A percentile compares a stretch with the other conserved stretches of the same genome.
These are phyloP conservation scores for Eucalyptus paniculata DNA, from an alignment of 345 rosid genomes.

Conservation along the genomic window DNA sequence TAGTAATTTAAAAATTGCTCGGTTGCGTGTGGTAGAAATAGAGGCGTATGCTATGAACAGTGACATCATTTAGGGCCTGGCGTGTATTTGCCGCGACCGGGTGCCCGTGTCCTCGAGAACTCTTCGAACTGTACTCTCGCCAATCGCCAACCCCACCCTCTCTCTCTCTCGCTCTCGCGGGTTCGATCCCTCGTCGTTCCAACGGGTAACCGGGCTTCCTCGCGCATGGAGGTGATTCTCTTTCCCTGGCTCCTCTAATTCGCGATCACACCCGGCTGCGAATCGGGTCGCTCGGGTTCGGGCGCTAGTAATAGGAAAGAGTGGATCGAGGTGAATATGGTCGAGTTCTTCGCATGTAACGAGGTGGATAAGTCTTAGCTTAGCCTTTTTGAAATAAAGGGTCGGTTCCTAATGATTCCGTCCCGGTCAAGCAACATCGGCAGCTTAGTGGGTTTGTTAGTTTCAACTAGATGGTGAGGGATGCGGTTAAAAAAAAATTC, in stretches of 20 bases:
- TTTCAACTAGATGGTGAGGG: not conserved
- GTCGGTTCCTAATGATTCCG: not conserved
- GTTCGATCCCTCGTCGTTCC: not conserved
- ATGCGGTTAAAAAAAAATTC: not conserved
- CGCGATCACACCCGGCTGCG: not conserved
- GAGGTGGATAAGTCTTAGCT: not conserved
- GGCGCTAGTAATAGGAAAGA: not conserved
- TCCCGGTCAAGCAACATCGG: not conserved
- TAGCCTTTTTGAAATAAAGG: not conserved
- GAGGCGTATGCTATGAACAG: not conserved
- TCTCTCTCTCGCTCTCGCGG: not conserved
- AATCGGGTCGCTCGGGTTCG: not conserved
- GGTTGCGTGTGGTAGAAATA: too few relatives aligned
- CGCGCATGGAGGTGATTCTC: slow-evolving; percentile 57
- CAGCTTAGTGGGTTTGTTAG: not conserved
- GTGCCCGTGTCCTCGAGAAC: not conserved
- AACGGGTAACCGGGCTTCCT: slow-evolving; percentile 31
- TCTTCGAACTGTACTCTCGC: not conserved
- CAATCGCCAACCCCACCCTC: not conserved
- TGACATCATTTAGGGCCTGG: not conserved
- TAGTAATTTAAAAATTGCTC: too few relatives aligned
- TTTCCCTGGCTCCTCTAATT: not conserved
- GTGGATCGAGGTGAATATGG: not conserved
- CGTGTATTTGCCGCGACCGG: not conserved
- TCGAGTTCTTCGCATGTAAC: not conserved